Evolutionary conservation across 257 asterid species (phyloP).

Genomic region (Cynanchum wilfordii): DNA sequence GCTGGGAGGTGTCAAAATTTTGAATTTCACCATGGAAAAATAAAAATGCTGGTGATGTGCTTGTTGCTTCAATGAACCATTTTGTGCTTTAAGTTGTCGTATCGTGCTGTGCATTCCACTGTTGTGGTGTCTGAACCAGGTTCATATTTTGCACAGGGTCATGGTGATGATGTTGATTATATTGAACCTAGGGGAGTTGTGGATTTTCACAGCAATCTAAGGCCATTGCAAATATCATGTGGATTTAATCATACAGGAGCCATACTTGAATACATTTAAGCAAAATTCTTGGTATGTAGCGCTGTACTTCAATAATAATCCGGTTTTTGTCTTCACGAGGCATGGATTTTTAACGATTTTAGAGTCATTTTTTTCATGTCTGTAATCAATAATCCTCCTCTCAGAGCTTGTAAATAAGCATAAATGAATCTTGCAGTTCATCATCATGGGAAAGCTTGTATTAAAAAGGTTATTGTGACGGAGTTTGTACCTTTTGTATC

Average conservation of each 20-base stretch:
- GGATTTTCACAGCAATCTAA: slow-evolving; percentile 33
- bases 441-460: background rate
- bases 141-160: slow-evolving; percentile 49
- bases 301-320: too few relatives aligned
- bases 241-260: slow-evolving; percentile 94
- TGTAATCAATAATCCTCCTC: background rate
- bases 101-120: background rate
- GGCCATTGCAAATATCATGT: slow-evolving; percentile 68
- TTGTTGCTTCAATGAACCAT: background rate
- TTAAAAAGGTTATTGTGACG: too few relatives aligned
- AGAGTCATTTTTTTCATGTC: background rate
- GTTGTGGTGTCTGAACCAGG: background rate
- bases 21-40: background rate
- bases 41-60: background rate
- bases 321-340: background rate
- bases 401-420: background rate
- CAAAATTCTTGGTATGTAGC: background rate
- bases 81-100: background rate
- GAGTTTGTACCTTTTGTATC: too few relatives aligned
- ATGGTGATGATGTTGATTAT: slow-evolving; percentile 70
- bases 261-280: slow-evolving; percentile 39
- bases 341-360: background rate
- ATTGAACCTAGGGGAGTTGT: slow-evolving; percentile 56
- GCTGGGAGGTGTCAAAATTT: background rate
- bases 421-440: background rate